Base-by-base conservation (phyloP, 2,329 filamentous ascomycete species). In the Pseudogymnoascus sp. region DNA sequence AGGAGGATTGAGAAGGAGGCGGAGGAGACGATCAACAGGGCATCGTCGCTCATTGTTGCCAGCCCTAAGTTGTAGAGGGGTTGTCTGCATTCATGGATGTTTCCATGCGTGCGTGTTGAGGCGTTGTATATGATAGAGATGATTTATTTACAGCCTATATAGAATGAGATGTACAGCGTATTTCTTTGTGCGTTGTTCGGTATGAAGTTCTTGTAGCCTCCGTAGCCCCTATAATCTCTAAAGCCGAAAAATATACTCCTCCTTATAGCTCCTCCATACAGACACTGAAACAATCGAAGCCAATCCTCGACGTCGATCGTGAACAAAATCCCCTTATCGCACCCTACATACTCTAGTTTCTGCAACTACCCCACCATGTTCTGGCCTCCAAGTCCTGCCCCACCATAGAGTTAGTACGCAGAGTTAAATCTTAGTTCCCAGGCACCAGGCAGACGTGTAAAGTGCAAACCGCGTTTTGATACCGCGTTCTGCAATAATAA, bases 1-100 rank as follows among this genome's bases (percentile, higher is more conserved):
- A 79, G 79, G 69, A 83, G 90, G 64, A 93, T 95, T 69, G 89
- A 93, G 79, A 86, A 80, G 73, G 90, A 93, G 75, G 90, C 90
- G 0, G 82, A 88, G 73, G 80, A 84, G 64, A 80, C 87, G 3
- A 77, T 93, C 67, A 81, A 77, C 71, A 83, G 85, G 71, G 84
- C 83, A 65, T 78, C 82, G 62, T 74, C 79, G 26, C 76, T 90
- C 60, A 77, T 86, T 66, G 78, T 78, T 61, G 77, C 82, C 4
- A 75, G 80, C 65, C 80, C 84, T 68, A 90, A 88, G 78, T 74
- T 88, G 71, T 88, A 63, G 47, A 63, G 26, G 26, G 47, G 17
- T 50, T 53, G 23, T n/a, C 6, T 47, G 7, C 26, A 23, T 17
- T 15, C 15, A 17, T 53, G 44, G 44, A 31, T 17, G 23, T 31